phyloP scores from a whole-genome alignment of 805 yeast genomes.

The Saturnispora dispora region DNA sequence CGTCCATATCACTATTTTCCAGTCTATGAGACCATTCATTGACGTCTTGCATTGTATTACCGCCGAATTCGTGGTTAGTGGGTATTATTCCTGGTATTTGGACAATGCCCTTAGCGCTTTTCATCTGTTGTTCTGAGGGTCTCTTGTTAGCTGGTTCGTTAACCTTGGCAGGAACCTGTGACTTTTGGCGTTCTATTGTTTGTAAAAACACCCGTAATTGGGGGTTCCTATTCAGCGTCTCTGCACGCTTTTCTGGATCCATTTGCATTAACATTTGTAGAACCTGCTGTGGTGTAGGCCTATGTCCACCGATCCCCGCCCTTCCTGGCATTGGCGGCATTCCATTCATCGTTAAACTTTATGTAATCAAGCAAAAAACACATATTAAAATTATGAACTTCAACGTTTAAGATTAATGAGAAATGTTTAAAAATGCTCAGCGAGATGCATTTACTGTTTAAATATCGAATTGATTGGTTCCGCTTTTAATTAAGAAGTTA shows the following conservation, averaged over 20 bases:
- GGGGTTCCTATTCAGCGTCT: constrained; percentile 27
- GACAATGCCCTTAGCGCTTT: not conserved
- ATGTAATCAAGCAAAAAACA: not conserved
- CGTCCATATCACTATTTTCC: not conserved
- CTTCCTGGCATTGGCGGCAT: not conserved
- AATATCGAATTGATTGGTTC: not conserved
- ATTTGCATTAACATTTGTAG: constrained; percentile 27
- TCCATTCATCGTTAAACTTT: not conserved
- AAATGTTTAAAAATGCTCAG: not conserved
- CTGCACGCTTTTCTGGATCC: constrained; percentile 29
- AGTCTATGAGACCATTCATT: constrained; percentile 11
- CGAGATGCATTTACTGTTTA: not conserved
- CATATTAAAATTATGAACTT: not conserved
- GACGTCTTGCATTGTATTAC: not conserved
- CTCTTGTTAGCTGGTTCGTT: not conserved
- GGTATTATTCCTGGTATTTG: constrained; percentile 4
- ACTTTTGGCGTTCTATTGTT: constrained; percentile 27
- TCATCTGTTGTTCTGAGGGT: not conserved
- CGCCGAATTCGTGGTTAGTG: not conserved
- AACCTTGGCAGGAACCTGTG: not conserved
- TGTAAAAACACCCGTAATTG: constrained; percentile 26
- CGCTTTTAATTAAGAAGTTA: not conserved
- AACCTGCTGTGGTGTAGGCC: constrained; percentile 23
- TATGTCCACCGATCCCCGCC: constrained; percentile 7
- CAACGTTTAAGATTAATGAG: not conserved